These are phyloP conservation scores for Saturnispora saitoi DNA, from an alignment of 805 yeast genomes.

Conservation along the genomic window DNA sequence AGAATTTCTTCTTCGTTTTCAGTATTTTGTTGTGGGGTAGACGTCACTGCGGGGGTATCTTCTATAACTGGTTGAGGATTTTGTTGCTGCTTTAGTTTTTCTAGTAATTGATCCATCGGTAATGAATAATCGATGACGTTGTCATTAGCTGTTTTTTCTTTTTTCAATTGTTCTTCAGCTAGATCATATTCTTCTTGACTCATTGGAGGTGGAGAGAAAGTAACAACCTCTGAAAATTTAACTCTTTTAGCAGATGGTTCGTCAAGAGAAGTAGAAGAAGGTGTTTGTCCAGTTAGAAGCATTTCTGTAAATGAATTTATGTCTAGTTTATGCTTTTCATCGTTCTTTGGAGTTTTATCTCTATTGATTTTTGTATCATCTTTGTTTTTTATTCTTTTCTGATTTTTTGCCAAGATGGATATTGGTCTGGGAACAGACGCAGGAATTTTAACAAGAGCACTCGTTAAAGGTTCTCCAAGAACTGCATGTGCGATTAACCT, in stretches of 20 bases:
- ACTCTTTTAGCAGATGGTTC: constrained; percentile 44
- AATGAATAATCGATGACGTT: constrained; percentile 45
- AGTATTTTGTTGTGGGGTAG: not conserved
- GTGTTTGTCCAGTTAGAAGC: constrained; percentile 72
- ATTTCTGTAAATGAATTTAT: constrained; percentile 81
- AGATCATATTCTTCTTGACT: constrained; percentile 6
- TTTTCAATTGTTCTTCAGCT: constrained; percentile 14
- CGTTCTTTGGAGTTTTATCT: not conserved
- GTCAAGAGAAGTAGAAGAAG: constrained; percentile 30
- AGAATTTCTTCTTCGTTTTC: constrained; percentile 65
- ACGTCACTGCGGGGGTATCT: constrained; percentile 19
- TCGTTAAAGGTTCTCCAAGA: constrained; percentile 41
- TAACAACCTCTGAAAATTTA: constrained; percentile 62
- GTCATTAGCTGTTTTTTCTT: not conserved
- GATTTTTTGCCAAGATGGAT: constrained; percentile 59
- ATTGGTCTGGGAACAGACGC: constrained; percentile 76
- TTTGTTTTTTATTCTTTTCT: constrained; percentile 25
- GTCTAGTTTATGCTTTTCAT: constrained; percentile 43
- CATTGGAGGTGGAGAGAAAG: constrained; percentile 25
- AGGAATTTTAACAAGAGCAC: constrained; percentile 41
- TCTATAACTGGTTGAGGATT: not conserved
- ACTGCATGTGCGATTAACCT: constrained; percentile 68
- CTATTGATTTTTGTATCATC: constrained; percentile 11
- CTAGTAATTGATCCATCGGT: constrained; percentile 70
- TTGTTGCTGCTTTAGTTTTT: constrained; percentile 30